Base-by-base conservation (phyloP, 2,329 filamentous ascomycete genomes). In the Trematosphaeria pertusa region DNA sequence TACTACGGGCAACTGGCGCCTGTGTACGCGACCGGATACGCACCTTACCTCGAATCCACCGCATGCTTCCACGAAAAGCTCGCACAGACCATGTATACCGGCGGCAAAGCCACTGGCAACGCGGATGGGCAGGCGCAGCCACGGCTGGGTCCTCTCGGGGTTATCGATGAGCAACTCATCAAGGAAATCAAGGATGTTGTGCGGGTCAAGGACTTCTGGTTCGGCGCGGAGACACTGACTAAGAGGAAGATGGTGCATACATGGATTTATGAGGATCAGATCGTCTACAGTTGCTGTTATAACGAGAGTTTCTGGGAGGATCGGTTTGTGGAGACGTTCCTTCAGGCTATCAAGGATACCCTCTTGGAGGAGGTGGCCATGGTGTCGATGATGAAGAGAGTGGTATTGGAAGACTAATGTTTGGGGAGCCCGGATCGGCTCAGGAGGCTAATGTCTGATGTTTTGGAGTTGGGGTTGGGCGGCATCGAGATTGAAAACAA, bases 211-310 rank as follows among this genome's bases (percentile, higher is more conserved):
- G 56, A 59, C 24, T 62, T 62, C 14, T 62, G 59, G 59, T 33
- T 62, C 12, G 59, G 59, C 6, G 54, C 48, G 1, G 59, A 62
- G 38, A 59, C 52, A 4, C 42, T 62, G 32, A 58, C 56, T n/a
- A 55, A 52, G 52, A 43, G 58, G 12, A 61, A 52, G 48, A 61
- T 62, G 56, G 59, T 62, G 24, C 59, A 62, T 35, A 50, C 50
- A 1, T 62, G 59, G 59, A 48, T 61, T 10, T 61, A 50, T 45
- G 48, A 62, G 14, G 52, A 43, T 17, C 39, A 58, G 35, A 49
- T 61, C 7, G 46, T 54, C 14, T 58, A 56, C 12, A 61, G 58
- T 22, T 49, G 54, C 26, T 59, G 54, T 15, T 62, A 49, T 21
- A 62, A 62, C 24, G 56, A 62, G 41, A 61, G 48, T 32, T 62